A percentile compares a stretch with the other conserved stretches of the same genome.
Evolutionary conservation across 2,329 filamentous ascomycete species (phyloP).

Genomic region (Alternaria infectoria): DNA sequence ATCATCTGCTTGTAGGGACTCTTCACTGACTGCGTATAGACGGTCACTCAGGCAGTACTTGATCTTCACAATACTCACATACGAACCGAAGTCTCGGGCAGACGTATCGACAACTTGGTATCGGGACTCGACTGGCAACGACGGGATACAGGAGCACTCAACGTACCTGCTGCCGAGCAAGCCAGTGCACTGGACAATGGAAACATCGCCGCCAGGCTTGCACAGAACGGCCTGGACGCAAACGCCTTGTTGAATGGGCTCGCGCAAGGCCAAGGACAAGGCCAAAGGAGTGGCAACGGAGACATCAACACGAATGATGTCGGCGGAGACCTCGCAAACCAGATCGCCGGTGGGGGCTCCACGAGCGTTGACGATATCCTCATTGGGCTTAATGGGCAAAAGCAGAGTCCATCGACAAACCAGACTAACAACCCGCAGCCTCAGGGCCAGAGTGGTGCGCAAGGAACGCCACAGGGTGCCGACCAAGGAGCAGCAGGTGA

Average conservation of each 20-base stretch:
- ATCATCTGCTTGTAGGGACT: not conserved
- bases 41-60: constrained; percentile 30
- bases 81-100: constrained; percentile 28
- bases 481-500: not conserved
- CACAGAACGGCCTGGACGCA: constrained; percentile 25
- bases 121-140: constrained; percentile 29
- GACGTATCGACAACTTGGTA: constrained; percentile 32
- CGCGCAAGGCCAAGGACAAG: constrained; percentile 19
- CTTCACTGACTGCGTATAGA: constrained; percentile 31
- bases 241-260: constrained; percentile 26
- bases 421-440: constrained; percentile 7
- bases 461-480: not conserved
- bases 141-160: constrained; percentile 17
- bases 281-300: constrained; percentile 1
- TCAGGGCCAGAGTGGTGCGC: constrained; percentile 11
- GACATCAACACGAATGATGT: constrained; percentile 14
- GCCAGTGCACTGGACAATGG: constrained; percentile 14
- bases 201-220: constrained; percentile 18
- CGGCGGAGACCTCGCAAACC: constrained; percentile 24
- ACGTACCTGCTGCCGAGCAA: constrained; percentile 11
- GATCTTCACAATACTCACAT: constrained; percentile 32
- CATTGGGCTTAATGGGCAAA: constrained; percentile 16
- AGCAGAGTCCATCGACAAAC: constrained; percentile 13
- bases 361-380: constrained; percentile 17
- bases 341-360: constrained; percentile 24